Percentiles rank a stretch among this genome's conserved stretches.
Evolutionary conservation across 768 basidiomycete genomes (phyloP).

Genomic region (Psilocybe azurescens): DNA sequence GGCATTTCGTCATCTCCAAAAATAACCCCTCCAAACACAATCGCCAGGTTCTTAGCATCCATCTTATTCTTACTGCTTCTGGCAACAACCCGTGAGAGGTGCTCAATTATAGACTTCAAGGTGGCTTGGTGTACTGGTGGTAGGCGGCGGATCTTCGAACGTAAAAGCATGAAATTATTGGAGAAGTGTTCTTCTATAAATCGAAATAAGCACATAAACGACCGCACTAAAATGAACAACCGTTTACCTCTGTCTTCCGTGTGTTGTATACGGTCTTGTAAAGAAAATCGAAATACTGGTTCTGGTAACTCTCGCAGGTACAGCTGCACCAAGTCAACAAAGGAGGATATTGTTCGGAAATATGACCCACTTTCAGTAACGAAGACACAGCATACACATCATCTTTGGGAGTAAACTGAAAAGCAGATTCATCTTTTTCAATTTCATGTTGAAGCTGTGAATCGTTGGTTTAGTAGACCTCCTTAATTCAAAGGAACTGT

Average conservation of each 20-base stretch:
- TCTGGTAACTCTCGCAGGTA: conserved; percentile 91
- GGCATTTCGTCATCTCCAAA: conserved; percentile 93
- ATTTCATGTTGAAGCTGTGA: conserved; percentile 82
- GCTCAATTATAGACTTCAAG: conserved; percentile 80
- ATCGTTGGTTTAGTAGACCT: neutral
- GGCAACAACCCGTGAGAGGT: conserved; percentile 75
- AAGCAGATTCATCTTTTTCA: conserved; percentile 80
- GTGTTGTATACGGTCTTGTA: conserved; percentile 83
- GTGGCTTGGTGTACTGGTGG: conserved; percentile 87
- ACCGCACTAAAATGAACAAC: neutral
- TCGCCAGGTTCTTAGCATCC: conserved; percentile 91
- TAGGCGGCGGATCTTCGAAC: conserved; percentile 85
- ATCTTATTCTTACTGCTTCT: conserved; percentile 84
- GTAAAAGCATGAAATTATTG: conserved; percentile 76
- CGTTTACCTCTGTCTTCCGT: conserved; percentile 72
- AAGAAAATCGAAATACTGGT: conserved; percentile 81
- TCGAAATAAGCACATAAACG: neutral
- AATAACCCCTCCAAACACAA: conserved; percentile 87
- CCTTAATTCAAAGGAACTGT: conserved; percentile 4
- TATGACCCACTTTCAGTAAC: conserved; percentile 72
- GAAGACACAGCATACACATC: conserved; percentile 87
- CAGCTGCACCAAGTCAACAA: conserved; percentile 43
- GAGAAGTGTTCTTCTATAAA: conserved; percentile 69
- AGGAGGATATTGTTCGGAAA: neutral
- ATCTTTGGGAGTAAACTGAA: conserved; percentile 76